These are phyloP conservation scores for Luffa aegyptiaca DNA, from an alignment of 306 rosid species.

Conservation along the genomic window DNA sequence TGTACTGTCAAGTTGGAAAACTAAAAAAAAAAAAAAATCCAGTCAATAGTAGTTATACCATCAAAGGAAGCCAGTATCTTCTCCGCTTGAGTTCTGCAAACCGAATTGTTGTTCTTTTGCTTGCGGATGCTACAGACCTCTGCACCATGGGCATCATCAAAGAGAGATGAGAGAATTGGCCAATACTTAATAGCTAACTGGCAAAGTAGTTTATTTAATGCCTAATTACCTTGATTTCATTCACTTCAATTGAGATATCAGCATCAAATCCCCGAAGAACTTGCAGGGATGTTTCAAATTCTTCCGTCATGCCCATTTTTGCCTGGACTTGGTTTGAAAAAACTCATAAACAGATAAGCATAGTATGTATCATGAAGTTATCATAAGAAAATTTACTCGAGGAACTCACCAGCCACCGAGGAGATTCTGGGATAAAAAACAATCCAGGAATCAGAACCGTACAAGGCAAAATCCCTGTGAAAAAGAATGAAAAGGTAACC, in stretches of 20 bases:
- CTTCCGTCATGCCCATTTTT: conserved; percentile 82
- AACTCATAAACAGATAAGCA: neutral
- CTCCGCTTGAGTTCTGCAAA: conserved; percentile 65
- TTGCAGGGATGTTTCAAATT: conserved; percentile 80
- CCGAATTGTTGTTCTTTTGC: conserved; percentile 44
- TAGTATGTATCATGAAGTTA: neutral
- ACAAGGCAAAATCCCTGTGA: conserved; percentile 79
- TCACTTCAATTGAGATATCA: conserved; percentile 71
- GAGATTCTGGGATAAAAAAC: conserved; percentile 85
- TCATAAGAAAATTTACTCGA: neutral
- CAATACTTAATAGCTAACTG: neutral
- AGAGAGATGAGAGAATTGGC: neutral
- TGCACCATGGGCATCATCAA: conserved; percentile 8
- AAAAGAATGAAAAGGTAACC: neutral
- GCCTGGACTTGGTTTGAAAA: conserved; percentile 37
- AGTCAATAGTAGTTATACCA: conserved; percentile 25
- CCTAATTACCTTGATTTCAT: conserved; percentile 66
- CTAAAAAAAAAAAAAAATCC: neutral
- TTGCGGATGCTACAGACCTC: conserved; percentile 54
- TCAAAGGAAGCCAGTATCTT: conserved; percentile 83
- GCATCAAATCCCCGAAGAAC: conserved; percentile 73
- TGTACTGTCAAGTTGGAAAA: neutral
- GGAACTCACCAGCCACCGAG: conserved; percentile 84
- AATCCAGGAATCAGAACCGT: conserved; percentile 61
- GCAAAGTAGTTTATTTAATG: neutral